Base-by-base conservation (phyloP, 1,284 basidiomycete species). In the Cryptococcus maquisensis region DNA sequence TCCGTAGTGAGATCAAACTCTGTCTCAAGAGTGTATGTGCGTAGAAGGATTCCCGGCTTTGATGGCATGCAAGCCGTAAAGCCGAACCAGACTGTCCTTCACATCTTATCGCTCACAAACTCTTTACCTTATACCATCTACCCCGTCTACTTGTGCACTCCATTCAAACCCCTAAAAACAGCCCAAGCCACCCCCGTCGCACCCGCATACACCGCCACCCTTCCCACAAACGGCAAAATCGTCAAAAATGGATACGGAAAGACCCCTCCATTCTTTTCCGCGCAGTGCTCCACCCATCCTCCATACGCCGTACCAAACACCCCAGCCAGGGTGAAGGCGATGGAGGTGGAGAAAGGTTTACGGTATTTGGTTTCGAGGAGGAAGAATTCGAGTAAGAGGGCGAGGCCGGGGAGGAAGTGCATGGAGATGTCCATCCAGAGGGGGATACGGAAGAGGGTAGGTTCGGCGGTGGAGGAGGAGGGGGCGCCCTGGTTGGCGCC, bases 181-280 rank as follows among this genome's bases (percentile, higher is more conserved):
- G 78, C 46, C 36, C 83, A 77, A 4, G 85, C 84, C 35, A 87
- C 74, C 0, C 72, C 51, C 0, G 81, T 79, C 0, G 81, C 80
- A 2, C 75, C 79, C 8, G 67, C 62, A 71, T 90, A 91, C 26
- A 89, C 87, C 18, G 66, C 73, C n/a, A 84, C 58, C 16, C 88
- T 81, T 32, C 79, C 72, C 8, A 73, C 64, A 15, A 83, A 75
- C 0, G 81, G 73, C 65, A 80, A 84, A 26, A 84, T 65, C 0
- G 83, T 86, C 55, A 91, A 77, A 78, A 90, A 90, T 0, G 88
- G 88, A 73, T 90, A 90, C 18, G 88, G 87, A 73, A 89, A 90
- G 3, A 67, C 71, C n/a, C 82, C 82, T 53, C 66, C 62, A 54
- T 85, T 86, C 66, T 77, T 79, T 6, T 65, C 73, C 0, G 85